phyloP scores from a whole-genome alignment of 139 green algal species.

The Ostreobium quekettii region DNA sequence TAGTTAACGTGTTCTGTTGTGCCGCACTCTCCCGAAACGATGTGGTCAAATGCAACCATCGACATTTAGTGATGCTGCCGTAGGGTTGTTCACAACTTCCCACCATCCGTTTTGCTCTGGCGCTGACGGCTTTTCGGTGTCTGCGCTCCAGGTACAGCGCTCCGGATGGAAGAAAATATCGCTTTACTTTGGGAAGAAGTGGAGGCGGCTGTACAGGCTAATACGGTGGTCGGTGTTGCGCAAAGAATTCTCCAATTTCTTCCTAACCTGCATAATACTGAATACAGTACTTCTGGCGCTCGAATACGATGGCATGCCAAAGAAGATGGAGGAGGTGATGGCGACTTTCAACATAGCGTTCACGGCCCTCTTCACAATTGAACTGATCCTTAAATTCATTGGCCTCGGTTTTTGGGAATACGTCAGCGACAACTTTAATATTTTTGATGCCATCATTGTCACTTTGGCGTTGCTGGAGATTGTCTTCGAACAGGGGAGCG shows the following conservation, averaged over 20 bases:
- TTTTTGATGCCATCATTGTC: conserved; percentile 68
- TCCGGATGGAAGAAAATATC: too few species aligned
- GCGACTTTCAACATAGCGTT: conserved; percentile 42
- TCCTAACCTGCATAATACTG: conserved; percentile 49
- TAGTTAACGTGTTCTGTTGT: too few species aligned
- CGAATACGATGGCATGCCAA: conserved; percentile 51
- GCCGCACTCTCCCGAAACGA: too few species aligned
- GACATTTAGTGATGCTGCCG: too few species aligned
- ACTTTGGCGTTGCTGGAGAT: conserved; percentile 18
- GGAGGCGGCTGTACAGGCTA: too few species aligned
- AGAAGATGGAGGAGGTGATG: conserved; percentile 23
- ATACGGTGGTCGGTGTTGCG: too few species aligned
- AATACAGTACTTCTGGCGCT: conserved; percentile 67
- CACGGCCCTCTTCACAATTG: conserved; percentile 55
- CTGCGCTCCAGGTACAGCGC: too few species aligned
- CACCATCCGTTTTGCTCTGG: too few species aligned
- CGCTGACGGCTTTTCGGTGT: too few species aligned
- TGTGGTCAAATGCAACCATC: too few species aligned
- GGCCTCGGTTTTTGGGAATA: conserved; percentile 51
- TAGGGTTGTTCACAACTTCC: too few species aligned
- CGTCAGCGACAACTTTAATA: conserved; percentile 54
- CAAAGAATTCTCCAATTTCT: conserved; percentile 44
- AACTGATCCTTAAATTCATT: conserved; percentile 54
- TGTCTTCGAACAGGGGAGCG: background rate
- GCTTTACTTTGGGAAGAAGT: too few species aligned